Percentiles rank a stretch among this genome's conserved stretches.
Evolutionary conservation across 306 rosid genomes (phyloP).

Genomic region (Fragaria vesca): DNA sequence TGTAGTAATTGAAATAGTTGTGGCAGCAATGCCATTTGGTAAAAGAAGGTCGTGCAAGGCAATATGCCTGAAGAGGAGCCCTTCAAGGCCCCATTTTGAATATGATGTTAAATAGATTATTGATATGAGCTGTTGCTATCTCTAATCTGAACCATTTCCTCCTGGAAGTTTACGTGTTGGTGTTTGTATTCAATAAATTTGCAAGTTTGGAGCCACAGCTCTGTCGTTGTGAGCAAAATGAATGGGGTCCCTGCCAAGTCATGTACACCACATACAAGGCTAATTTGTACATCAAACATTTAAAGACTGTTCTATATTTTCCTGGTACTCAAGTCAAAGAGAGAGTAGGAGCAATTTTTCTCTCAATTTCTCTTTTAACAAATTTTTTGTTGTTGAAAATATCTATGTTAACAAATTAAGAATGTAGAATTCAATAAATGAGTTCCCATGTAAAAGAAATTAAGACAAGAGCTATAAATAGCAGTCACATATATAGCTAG

Average conservation of each 20-base stretch:
- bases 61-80: background rate
- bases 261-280: conserved; percentile 4
- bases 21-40: background rate
- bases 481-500: background rate
- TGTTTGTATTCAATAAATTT: background rate
- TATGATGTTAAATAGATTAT: background rate
- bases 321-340: background rate
- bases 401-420: background rate
- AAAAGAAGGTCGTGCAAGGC: background rate
- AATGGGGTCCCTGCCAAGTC: background rate
- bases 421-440: background rate
- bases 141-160: background rate
- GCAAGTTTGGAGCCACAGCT: background rate
- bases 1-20: conserved; percentile 5
- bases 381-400: background rate
- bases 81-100: background rate
- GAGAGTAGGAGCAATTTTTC: background rate
- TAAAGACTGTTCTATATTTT: background rate
- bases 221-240: background rate
- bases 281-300: background rate
- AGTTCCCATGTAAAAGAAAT: background rate
- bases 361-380: background rate
- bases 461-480: background rate
- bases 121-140: conserved; percentile 7
- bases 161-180: conserved; percentile 9